These are phyloP conservation scores for Escovopsis sp. DNA, from an alignment of 2,329 filamentous ascomycete genomes.

Conservation along the genomic window DNA sequence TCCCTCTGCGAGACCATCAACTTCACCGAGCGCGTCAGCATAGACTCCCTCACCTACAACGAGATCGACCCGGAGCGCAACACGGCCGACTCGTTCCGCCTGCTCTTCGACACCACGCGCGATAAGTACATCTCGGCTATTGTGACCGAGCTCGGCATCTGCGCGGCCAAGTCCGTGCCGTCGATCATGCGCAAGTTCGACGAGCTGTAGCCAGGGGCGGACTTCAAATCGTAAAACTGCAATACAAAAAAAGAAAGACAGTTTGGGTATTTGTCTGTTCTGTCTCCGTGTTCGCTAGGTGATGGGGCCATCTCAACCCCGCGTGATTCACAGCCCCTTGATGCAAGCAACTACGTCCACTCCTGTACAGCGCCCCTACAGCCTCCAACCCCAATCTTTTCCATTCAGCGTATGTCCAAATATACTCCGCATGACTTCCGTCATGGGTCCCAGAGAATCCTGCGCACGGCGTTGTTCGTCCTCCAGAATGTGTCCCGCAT, in stretches of 20 bases:
- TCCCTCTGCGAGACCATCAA: conserved; percentile 92
- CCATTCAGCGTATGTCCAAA: too few relatives aligned
- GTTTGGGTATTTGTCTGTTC: background rate
- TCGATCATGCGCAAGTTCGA: conserved; percentile 41
- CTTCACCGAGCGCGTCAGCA: conserved; percentile 70
- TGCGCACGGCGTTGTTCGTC: too few relatives aligned
- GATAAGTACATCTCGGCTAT: conserved; percentile 78
- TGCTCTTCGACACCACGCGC: conserved; percentile 86
- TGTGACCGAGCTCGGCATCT: conserved; percentile 77
- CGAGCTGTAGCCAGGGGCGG: conserved; percentile 26
- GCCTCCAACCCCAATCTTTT: too few relatives aligned
- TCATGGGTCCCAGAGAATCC: too few relatives aligned
- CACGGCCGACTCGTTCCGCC: conserved; percentile 35
- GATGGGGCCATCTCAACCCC: too few relatives aligned
- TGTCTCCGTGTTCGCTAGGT: too few relatives aligned
- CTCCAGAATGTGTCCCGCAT: too few relatives aligned
- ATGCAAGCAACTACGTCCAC: too few relatives aligned
- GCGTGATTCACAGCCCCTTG: too few relatives aligned
- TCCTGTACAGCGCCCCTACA: too few relatives aligned
- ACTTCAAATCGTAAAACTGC: background rate
- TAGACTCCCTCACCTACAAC: conserved; percentile 88
- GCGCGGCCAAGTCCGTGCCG: conserved; percentile 75
- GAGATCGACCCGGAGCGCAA: conserved; percentile 69
- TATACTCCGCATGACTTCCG: too few relatives aligned
- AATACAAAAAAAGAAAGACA: background rate